Conservation (phyloP, 495 filamentous ascomycete genomes). For the Tuber borchii region DNA sequence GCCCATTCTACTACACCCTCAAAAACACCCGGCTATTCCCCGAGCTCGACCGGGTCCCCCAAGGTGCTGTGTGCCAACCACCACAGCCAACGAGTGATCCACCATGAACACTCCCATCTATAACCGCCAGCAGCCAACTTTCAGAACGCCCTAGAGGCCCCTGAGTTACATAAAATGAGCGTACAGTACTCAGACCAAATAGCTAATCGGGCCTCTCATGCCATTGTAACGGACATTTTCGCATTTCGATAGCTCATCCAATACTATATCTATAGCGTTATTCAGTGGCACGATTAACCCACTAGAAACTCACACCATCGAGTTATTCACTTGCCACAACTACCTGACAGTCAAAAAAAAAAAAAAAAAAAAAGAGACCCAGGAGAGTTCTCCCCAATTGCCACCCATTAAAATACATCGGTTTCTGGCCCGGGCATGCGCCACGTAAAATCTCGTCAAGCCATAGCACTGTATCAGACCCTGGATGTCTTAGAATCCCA, state of each 20-base stretch:
- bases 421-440: neutral
- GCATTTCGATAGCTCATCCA: neutral
- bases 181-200: neutral
- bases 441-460: neutral
- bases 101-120: neutral
- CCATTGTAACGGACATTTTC: neutral
- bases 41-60: neutral
- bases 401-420: neutral
- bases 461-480: neutral
- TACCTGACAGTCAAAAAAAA: neutral
- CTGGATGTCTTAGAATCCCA: neutral
- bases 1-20: neutral
- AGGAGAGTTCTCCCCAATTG: neutral
- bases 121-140: neutral
- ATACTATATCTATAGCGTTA: neutral
- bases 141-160: neutral
- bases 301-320: neutral
- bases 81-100: neutral
- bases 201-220: neutral
- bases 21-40: neutral
- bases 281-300: neutral
- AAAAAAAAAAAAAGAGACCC: neutral
- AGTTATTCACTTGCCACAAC: neutral
- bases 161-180: neutral
- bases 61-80: neutral